Evolutionary conservation across 148 eudicot species (phyloP).

Genomic region (Linanthus parryae): DNA sequence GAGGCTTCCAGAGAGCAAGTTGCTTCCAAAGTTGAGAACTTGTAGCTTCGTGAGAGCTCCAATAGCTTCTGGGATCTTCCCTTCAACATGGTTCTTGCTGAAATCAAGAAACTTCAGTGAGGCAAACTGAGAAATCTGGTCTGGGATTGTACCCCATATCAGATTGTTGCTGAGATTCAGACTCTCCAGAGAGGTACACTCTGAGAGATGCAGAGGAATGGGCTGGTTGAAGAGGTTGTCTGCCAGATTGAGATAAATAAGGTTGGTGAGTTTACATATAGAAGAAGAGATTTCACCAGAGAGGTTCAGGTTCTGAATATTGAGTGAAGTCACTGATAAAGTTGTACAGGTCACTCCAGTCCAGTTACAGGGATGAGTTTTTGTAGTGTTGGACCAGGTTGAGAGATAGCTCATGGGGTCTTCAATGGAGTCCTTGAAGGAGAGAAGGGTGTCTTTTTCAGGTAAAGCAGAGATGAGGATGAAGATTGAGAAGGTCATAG

Average conservation of each 20-base stretch:
- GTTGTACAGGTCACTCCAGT: slow-evolving; percentile 60
- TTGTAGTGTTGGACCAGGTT: slow-evolving; percentile 57
- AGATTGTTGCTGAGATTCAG: slow-evolving; percentile 68
- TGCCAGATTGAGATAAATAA: slow-evolving; percentile 60
- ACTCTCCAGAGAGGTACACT: slow-evolving; percentile 43
- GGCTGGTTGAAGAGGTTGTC: slow-evolving; percentile 66
- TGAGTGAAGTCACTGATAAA: slow-evolving; percentile 33
- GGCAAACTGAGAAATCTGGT: slow-evolving; percentile 64
- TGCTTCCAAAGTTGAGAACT: slow-evolving; percentile 62
- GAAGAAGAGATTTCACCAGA: slow-evolving; percentile 77
- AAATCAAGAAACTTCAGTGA: slow-evolving; percentile 63
- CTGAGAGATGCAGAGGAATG: slow-evolving; percentile 75
- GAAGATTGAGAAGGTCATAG: slow-evolving; percentile 20
- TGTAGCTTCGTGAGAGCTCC: slow-evolving; percentile 47
- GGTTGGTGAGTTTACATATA: slow-evolving; percentile 41
- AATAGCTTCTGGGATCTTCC: slow-evolving; percentile 60
- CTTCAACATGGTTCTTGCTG: slow-evolving; percentile 65
- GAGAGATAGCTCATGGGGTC: slow-evolving; percentile 58
- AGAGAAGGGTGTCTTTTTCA: slow-evolving; percentile 57
- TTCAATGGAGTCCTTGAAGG: slow-evolving; percentile 61
- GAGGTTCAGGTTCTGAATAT: slow-evolving; percentile 63
- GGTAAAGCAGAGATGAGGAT: slow-evolving; percentile 19
- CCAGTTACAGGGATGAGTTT: slow-evolving; percentile 59
- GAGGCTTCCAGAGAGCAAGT: slow-evolving; percentile 61
- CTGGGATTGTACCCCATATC: slow-evolving; percentile 84